Base-by-base conservation (phyloP, 768 basidiomycete genomes). In the Tremella mesenterica region DNA sequence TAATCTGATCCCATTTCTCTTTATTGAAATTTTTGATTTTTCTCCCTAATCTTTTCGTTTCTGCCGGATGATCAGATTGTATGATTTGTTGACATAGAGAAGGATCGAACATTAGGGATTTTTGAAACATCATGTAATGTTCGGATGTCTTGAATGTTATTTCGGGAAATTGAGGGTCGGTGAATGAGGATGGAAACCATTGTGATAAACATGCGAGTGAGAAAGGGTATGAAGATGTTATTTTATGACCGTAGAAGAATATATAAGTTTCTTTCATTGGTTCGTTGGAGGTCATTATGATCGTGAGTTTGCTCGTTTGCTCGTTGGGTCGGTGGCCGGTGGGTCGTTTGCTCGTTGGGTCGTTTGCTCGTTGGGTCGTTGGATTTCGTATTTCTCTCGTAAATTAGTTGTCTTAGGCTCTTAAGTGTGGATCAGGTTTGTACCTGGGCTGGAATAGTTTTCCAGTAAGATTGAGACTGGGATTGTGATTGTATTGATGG, bases 91-190 rank as follows among this genome's bases (percentile, higher is more conserved):
- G 66, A 2, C 79, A 78, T 4, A 79, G 65, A 4, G 61, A 73
- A 9, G 50, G 33, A 59, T 83, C 81, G 12, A 83, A 83, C 2
- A 83, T 59, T 3, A 81, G 61, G 6, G 82, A 81, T 64, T 83
- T 83, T 48, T 79, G 77, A 34, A 79, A 74, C 83, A 83, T 84
- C 82, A 83, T 83, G 53, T 60, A 83, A 58, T 83, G 81, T 68
- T 83, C 83, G 0, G 80, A 76, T 2, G 79, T 78, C 5, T 69
- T 71, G 62, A 81, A 81, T 0, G 48, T 61, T 28, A 57, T 34
- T 20, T 44, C 34, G 0, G 57, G 47, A 51, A 52, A 57, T 26
- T 39, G 31, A 21, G 54, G 61, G 47, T 56, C 57, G 21, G 29
- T 21, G 28, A 59, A 63, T 3, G 56, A 25, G 13, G 58, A 31